These are phyloP conservation scores for Emmonsiellopsis sp. DNA, from an alignment of 2,329 filamentous ascomycete species.

Conservation along the genomic window DNA sequence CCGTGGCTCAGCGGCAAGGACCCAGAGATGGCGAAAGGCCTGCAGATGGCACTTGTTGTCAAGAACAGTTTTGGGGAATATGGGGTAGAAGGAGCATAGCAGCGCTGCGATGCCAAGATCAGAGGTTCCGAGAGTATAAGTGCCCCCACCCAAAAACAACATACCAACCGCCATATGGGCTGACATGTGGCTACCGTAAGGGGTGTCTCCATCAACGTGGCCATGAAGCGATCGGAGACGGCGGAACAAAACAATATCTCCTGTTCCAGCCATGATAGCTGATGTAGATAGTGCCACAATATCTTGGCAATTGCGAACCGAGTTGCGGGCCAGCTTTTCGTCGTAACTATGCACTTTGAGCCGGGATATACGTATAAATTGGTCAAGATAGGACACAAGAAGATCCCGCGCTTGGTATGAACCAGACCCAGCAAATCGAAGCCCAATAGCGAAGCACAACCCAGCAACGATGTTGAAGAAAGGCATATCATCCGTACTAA, in stretches of 20 bases:
- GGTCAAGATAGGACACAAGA: slow-evolving; percentile 72
- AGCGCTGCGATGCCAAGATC: slow-evolving; percentile 78
- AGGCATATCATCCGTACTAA: slow-evolving; percentile 76
- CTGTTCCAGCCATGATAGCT: slow-evolving; percentile 91
- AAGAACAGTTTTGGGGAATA: slow-evolving; percentile 80
- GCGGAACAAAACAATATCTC: slow-evolving; percentile 76
- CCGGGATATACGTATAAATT: slow-evolving; percentile 69
- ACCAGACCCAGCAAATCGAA: slow-evolving; percentile 65
- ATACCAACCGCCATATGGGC: slow-evolving; percentile 85
- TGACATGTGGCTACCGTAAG: slow-evolving; percentile 89
- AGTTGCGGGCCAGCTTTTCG: slow-evolving; percentile 69
- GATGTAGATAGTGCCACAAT: slow-evolving; percentile 71
- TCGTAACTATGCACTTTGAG: slow-evolving; percentile 63
- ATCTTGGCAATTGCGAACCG: slow-evolving; percentile 85
- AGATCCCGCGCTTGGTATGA: slow-evolving; percentile 66
- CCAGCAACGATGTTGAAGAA: slow-evolving; percentile 90
- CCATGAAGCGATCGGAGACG: slow-evolving; percentile 82
- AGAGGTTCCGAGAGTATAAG: slow-evolving; percentile 80
- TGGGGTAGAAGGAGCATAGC: slow-evolving; percentile 84
- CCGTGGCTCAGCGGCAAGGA: slow-evolving; percentile 78
- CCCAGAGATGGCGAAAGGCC: slow-evolving; percentile 96
- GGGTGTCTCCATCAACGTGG: slow-evolving; percentile 69
- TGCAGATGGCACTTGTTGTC: slow-evolving; percentile 94
- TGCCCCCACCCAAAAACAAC: slow-evolving; percentile 86
- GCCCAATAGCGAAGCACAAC: slow-evolving; percentile 64